Percentiles rank a stretch among this genome's conserved stretches.
Conservation (phyloP, 331 rosid species). For the Rhamnella rubrinervis region DNA sequence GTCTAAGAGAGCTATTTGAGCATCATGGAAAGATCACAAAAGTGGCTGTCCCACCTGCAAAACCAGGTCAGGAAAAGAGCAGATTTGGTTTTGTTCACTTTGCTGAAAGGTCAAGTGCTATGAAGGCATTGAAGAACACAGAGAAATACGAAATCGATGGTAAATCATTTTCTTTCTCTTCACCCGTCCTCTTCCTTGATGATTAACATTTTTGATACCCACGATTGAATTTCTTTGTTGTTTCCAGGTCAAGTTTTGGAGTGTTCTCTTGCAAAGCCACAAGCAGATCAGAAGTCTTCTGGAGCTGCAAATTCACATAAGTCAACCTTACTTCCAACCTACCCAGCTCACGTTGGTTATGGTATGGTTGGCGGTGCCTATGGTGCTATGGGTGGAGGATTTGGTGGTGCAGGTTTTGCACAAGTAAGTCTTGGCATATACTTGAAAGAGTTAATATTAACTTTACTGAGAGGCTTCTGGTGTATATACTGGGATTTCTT, state of each 20-base stretch:
- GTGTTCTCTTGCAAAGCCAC: conserved; percentile 72
- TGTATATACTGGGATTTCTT: not conserved
- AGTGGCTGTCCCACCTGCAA: conserved; percentile 71
- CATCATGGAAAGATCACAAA: conserved; percentile 71
- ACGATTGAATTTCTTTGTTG: conserved; percentile 7
- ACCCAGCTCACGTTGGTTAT: conserved; percentile 53
- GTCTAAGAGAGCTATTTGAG: conserved; percentile 45
- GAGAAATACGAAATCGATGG: conserved; percentile 72
- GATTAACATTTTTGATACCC: conserved; percentile 12
- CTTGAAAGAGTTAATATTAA: not conserved
- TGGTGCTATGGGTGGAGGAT: conserved; percentile 56
- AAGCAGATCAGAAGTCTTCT: conserved; percentile 53
- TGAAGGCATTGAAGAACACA: conserved; percentile 58
- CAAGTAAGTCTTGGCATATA: conserved; percentile 45
- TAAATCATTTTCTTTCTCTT: conserved; percentile 16
- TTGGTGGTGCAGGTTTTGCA: conserved; percentile 52
- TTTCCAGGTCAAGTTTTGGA: conserved; percentile 58
- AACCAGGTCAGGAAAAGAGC: conserved; percentile 59
- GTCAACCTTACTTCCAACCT: conserved; percentile 40
- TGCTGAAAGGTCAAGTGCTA: conserved; percentile 59
- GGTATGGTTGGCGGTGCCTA: conserved; percentile 57
- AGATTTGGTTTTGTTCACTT: conserved; percentile 80
- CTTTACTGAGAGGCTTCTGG: not conserved
- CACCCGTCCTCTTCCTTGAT: conserved; percentile 4
- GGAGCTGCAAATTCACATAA: conserved; percentile 38